phyloP scores from a whole-genome alignment of 768 basidiomycete genomes.

The Lepiota brunneoincarnata region DNA sequence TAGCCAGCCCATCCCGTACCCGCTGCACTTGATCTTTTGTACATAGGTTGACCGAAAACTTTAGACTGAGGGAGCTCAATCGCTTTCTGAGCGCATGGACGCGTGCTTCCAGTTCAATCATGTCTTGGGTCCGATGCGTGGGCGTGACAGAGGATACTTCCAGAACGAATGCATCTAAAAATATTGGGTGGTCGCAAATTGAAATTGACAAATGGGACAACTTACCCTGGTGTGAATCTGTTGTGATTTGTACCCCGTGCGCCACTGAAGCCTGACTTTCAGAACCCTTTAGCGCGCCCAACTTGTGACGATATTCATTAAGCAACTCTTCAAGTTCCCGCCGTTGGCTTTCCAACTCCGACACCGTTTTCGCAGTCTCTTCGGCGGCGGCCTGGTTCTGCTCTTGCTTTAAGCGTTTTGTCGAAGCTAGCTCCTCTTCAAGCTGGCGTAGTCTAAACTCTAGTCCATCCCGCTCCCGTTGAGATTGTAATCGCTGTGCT shows the following conservation, averaged over 20 bases:
- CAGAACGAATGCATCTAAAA: slow-evolving; percentile 57
- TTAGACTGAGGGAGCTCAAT: slow-evolving; percentile 60
- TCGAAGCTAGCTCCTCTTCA: slow-evolving; percentile 14
- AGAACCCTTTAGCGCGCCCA: neutral
- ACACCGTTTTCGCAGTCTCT: slow-evolving; percentile 10
- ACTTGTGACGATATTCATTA: slow-evolving; percentile 3
- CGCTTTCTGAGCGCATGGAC: slow-evolving; percentile 57
- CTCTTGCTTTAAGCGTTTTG: slow-evolving; percentile 19
- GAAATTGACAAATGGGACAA: neutral
- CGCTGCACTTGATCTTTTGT: slow-evolving; percentile 42
- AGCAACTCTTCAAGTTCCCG: slow-evolving; percentile 10
- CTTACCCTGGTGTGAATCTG: slow-evolving; percentile 13
- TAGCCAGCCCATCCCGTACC: slow-evolving; percentile 44
- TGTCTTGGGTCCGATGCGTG: slow-evolving; percentile 33
- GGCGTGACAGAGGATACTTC: slow-evolving; percentile 32
- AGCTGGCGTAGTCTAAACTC: slow-evolving; percentile 8
- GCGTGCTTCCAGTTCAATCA: slow-evolving; percentile 43
- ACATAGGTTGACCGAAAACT: slow-evolving; percentile 53
- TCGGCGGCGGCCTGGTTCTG: slow-evolving; percentile 14
- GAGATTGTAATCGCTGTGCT: slow-evolving; percentile 21
- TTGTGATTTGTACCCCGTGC: neutral
- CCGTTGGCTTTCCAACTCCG: slow-evolving; percentile 9
- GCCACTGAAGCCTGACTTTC: neutral
- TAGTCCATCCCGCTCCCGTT: slow-evolving; percentile 18
- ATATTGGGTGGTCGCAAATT: neutral